phyloP scores from a whole-genome alignment of 495 filamentous ascomycete genomes.

The Cercophora sp. region DNA sequence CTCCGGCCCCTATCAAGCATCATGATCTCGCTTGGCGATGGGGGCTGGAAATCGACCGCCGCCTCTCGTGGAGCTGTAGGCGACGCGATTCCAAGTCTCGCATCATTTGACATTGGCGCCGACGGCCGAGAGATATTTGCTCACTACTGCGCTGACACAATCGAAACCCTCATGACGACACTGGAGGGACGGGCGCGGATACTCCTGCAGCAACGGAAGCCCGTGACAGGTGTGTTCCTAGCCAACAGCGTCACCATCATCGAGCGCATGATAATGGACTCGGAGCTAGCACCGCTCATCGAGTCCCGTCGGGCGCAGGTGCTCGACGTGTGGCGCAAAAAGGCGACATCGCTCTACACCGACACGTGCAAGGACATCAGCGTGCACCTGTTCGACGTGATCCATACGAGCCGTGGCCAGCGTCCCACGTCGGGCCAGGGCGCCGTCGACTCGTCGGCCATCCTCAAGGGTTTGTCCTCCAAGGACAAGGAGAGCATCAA shows the following conservation, averaged over 20 bases:
- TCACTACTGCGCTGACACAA: constrained; percentile 79
- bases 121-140: constrained; percentile 86
- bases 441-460: constrained; percentile 67
- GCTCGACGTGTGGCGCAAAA: constrained; percentile 83
- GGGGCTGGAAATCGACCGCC: constrained; percentile 68
- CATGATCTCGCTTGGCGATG: constrained; percentile 85
- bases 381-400: constrained; percentile 80
- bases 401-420: constrained; percentile 71
- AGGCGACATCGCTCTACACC: constrained; percentile 73
- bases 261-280: constrained; percentile 77
- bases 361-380: constrained; percentile 88
- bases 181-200: constrained; percentile 73
- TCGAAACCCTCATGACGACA: constrained; percentile 71
- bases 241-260: constrained; percentile 84
- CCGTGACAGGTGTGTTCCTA: constrained; percentile 80
- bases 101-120: constrained; percentile 81
- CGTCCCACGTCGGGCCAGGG: constrained; percentile 67
- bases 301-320: constrained; percentile 53
- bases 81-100: constrained; percentile 65
- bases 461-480: constrained; percentile 74
- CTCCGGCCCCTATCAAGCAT: constrained; percentile 83
- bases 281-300: constrained; percentile 72
- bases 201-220: constrained; percentile 68
- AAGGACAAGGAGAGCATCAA: constrained; percentile 96
- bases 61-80: constrained; percentile 42